Percentiles rank a stretch among this genome's conserved stretches.
Evolutionary conservation across 495 filamentous ascomycete genomes (phyloP).

Genomic region (Trichoderma parareesei): DNA sequence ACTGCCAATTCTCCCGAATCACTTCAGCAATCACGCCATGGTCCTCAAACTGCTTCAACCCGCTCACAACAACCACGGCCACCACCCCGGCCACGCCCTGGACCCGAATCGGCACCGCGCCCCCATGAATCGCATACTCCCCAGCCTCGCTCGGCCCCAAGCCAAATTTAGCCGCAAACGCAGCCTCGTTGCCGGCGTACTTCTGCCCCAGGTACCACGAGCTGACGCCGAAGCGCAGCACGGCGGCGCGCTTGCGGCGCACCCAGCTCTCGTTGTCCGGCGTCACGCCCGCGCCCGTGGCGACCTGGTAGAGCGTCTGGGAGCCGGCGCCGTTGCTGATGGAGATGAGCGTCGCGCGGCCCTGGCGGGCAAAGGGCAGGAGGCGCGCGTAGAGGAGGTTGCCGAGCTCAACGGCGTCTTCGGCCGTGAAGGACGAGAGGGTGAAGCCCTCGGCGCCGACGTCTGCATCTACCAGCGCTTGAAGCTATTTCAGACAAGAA

Average conservation of each 20-base stretch:
- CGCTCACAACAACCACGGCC: constrained; percentile 66
- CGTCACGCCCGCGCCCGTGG: constrained; percentile 43
- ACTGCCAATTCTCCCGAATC: constrained; percentile 41
- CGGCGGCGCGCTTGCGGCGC: constrained; percentile 49
- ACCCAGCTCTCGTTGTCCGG: constrained; percentile 60
- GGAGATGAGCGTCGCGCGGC: constrained; percentile 51
- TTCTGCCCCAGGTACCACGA: constrained; percentile 61
- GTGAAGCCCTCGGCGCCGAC: constrained; percentile 26
- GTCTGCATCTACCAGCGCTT: not conserved
- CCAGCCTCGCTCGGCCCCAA: constrained; percentile 33
- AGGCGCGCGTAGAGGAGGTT: constrained; percentile 54
- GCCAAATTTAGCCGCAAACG: constrained; percentile 7
- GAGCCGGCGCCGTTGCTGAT: constrained; percentile 51
- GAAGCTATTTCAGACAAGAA: not conserved
- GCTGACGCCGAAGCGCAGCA: constrained; percentile 58
- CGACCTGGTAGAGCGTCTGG: constrained; percentile 44
- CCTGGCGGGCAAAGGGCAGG: constrained; percentile 35
- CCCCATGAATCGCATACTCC: constrained; percentile 68
- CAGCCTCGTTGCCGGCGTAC: constrained; percentile 46
- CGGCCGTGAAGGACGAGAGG: constrained; percentile 55
- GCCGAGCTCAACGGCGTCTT: constrained; percentile 60
- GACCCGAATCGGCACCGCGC: constrained; percentile 62
- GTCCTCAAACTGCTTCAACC: constrained; percentile 69
- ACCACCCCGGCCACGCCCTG: constrained; percentile 62
- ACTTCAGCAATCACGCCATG: constrained; percentile 65